Conservation (phyloP, 2,329 filamentous ascomycete species). For the Ascochyta rabiei region DNA sequence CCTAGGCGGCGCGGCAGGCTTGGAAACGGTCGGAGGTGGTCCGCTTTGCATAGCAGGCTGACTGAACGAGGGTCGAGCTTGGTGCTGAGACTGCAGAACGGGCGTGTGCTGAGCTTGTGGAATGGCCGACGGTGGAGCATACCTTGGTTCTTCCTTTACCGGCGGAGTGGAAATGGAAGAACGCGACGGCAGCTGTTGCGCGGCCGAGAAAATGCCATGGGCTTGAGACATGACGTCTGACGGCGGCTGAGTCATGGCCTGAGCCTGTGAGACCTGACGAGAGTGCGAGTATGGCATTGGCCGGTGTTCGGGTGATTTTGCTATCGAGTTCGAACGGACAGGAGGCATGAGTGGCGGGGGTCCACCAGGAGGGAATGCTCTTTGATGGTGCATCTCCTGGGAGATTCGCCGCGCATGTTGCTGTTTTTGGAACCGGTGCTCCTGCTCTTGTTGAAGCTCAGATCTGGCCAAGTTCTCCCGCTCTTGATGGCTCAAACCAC, state of each 20-base stretch:
- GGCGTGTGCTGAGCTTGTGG: conserved; percentile 29
- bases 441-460: conserved; percentile 41
- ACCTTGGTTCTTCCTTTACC: conserved; percentile 44
- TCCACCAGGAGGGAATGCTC: conserved; percentile 30
- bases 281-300: conserved; percentile 38
- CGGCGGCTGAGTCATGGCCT: conserved; percentile 28
- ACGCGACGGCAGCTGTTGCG: conserved; percentile 33
- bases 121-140: conserved; percentile 28
- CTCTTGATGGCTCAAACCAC: conserved; percentile 34
- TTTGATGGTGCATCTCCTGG: conserved; percentile 37
- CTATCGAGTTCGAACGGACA: conserved; percentile 32
- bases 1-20: conserved; percentile 41
- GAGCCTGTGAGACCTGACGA: conserved; percentile 34
- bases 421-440: conserved; percentile 36
- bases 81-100: conserved; percentile 28
- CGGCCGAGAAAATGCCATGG: conserved; percentile 21
- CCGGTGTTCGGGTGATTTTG: conserved; percentile 41
- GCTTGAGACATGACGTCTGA: conserved; percentile 31
- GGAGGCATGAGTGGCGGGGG: conserved; percentile 30
- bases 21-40: conserved; percentile 26
- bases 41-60: conserved; percentile 28
- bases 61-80: conserved; percentile 26
- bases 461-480: conserved; percentile 31
- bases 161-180: conserved; percentile 38
- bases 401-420: conserved; percentile 42